Conservation (phyloP, 1,139 yeast genomes). For the Yarrowia galli region DNA sequence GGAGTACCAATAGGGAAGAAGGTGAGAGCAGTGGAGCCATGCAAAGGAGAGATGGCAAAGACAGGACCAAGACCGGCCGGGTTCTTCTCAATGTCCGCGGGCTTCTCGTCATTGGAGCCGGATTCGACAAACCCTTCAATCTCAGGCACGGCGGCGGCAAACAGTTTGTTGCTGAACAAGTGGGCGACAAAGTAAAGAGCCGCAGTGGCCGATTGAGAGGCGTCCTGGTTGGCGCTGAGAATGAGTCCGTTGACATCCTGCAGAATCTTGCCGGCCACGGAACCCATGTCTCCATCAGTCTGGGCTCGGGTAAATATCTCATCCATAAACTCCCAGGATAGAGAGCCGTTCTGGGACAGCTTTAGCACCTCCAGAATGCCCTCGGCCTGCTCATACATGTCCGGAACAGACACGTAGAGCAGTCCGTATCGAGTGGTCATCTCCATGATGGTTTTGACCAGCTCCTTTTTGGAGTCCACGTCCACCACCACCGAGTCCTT, state of each 20-base stretch:
- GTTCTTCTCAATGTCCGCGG: constrained; percentile 63
- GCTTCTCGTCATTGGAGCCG: constrained; percentile 50
- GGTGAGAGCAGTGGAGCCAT: constrained; percentile 44
- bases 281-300: constrained; percentile 71
- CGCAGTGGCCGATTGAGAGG: constrained; percentile 54
- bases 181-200: constrained; percentile 64
- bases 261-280: constrained; percentile 61
- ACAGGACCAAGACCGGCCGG: constrained; percentile 77
- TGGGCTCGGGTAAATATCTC: constrained; percentile 65
- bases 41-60: constrained; percentile 75
- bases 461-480: constrained; percentile 41
- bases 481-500: no score
- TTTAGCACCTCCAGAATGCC: constrained; percentile 41
- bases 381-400: constrained; percentile 41
- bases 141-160: constrained; percentile 66
- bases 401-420: constrained; percentile 41
- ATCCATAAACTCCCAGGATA: constrained; percentile 60
- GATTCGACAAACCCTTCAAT: constrained; percentile 58
- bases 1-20: constrained; percentile 32
- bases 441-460: constrained; percentile 41
- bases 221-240: constrained; percentile 41
- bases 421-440: constrained; percentile 41
- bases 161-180: constrained; percentile 65
- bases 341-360: constrained; percentile 41
- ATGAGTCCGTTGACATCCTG: constrained; percentile 41